Conservation (phyloP, 2,329 filamentous ascomycete genomes). For the Talaromyces marneffei region DNA sequence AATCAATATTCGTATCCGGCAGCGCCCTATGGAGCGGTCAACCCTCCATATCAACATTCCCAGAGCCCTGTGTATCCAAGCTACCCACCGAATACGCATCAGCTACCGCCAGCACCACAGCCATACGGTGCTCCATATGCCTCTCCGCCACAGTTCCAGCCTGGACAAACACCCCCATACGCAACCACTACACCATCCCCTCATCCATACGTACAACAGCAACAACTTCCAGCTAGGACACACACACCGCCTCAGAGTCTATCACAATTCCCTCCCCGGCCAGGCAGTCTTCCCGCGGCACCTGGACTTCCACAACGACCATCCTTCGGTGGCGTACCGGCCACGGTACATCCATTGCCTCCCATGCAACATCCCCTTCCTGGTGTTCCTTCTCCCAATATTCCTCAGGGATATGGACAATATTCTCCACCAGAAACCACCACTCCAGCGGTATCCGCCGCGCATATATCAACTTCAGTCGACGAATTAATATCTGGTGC, state of each 20-base stretch:
- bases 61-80: constrained; percentile 33
- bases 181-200: constrained; percentile 36
- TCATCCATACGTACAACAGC: constrained; percentile 37
- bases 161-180: constrained; percentile 31
- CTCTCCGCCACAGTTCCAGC: constrained; percentile 14
- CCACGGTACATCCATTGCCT: constrained; percentile 51
- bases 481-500: constrained; percentile 49
- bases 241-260: constrained; percentile 40
- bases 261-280: constrained; percentile 41
- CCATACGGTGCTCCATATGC: constrained; percentile 20
- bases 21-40: constrained; percentile 38
- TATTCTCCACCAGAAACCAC: constrained; percentile 28
- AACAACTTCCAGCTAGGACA: constrained; percentile 36
- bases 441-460: constrained; percentile 26
- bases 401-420: constrained; percentile 21
- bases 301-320: constrained; percentile 58
- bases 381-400: constrained; percentile 27
- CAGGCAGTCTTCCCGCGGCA: constrained; percentile 50
- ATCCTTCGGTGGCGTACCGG: constrained; percentile 49
- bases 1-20: constrained; percentile 33
- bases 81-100: constrained; percentile 32
- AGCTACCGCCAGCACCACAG: constrained; percentile 30
- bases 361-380: constrained; percentile 51
- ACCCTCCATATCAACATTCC: constrained; percentile 40
- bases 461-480: constrained; percentile 39